These are phyloP conservation scores for Alnus glutinosa DNA, from an alignment of 306 rosid species.

Conservation along the genomic window DNA sequence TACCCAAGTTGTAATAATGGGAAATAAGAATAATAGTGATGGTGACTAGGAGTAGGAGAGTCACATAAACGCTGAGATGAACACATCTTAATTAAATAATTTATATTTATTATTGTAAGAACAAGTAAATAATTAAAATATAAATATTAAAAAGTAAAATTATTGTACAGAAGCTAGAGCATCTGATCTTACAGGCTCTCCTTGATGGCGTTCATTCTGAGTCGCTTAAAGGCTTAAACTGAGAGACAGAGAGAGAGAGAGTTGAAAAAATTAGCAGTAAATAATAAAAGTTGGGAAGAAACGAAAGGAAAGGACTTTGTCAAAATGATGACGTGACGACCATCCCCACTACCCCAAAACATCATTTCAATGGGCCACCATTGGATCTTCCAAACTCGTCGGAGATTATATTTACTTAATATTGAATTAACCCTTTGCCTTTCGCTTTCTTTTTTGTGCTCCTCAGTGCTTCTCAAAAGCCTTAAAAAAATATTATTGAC, in stretches of 20 bases:
- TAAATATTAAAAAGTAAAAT: too few relatives aligned
- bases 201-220: too few relatives aligned
- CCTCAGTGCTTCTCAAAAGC: slow-evolving; percentile 18
- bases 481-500: background rate
- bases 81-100: too few relatives aligned
- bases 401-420: slow-evolving; percentile 37
- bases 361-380: slow-evolving; percentile 40
- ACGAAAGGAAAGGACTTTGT: slow-evolving; percentile 36
- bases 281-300: background rate
- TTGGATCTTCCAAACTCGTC: slow-evolving; percentile 63
- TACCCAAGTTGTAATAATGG: background rate
- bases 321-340: slow-evolving; percentile 56
- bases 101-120: too few relatives aligned
- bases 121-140: too few relatives aligned
- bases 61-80: background rate
- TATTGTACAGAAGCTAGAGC: too few relatives aligned
- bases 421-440: background rate
- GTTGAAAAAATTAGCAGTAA: background rate
- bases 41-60: background rate
- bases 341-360: slow-evolving; percentile 46
- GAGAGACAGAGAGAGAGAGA: background rate
- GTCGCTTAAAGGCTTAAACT: too few relatives aligned
- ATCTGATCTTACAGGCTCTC: too few relatives aligned
- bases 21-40: background rate
- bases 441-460: slow-evolving; percentile 14